These are phyloP conservation scores for Fusarium chaquense DNA, from an alignment of 2,329 filamentous ascomycete species.

Conservation along the genomic window DNA sequence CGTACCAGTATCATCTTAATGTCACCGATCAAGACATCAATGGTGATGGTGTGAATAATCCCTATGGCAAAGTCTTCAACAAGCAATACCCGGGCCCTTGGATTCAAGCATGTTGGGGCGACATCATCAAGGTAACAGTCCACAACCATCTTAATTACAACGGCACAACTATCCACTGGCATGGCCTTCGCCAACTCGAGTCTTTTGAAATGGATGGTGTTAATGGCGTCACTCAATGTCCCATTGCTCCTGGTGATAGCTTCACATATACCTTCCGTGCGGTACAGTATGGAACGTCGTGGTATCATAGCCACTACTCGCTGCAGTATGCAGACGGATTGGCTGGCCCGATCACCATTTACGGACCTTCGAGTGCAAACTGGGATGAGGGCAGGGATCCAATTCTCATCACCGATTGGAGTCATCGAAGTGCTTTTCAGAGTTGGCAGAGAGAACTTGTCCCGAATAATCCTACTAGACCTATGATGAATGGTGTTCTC, in stretches of 20 bases:
- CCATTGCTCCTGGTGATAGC: conserved; percentile 31
- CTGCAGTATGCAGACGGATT: conserved; percentile 43
- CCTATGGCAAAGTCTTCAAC: conserved; percentile 39
- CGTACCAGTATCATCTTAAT: background rate
- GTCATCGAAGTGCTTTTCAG: conserved; percentile 12
- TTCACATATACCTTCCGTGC: conserved; percentile 40
- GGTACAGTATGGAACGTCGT: conserved; percentile 41
- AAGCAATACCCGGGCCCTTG: conserved; percentile 46
- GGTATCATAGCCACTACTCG: conserved; percentile 45
- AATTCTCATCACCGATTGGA: conserved; percentile 17
- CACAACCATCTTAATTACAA: conserved; percentile 14
- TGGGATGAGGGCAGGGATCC: conserved; percentile 18
- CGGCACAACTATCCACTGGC: conserved; percentile 44
- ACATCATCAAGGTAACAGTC: conserved; percentile 26
- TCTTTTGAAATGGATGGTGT: conserved; percentile 44
- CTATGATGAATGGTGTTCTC: conserved; percentile 21
- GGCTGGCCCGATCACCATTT: conserved; percentile 32
- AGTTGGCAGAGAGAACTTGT: conserved; percentile 17
- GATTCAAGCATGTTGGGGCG: conserved; percentile 49
- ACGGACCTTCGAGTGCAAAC: conserved; percentile 17
- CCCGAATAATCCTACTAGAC: conserved; percentile 3
- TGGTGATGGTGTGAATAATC: conserved; percentile 10
- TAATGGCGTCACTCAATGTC: conserved; percentile 41
- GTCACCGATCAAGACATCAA: conserved; percentile 20
- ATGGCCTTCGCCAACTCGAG: conserved; percentile 38